phyloP scores from a whole-genome alignment of 805 yeast species.

The Saccharomyces paradoxus region DNA sequence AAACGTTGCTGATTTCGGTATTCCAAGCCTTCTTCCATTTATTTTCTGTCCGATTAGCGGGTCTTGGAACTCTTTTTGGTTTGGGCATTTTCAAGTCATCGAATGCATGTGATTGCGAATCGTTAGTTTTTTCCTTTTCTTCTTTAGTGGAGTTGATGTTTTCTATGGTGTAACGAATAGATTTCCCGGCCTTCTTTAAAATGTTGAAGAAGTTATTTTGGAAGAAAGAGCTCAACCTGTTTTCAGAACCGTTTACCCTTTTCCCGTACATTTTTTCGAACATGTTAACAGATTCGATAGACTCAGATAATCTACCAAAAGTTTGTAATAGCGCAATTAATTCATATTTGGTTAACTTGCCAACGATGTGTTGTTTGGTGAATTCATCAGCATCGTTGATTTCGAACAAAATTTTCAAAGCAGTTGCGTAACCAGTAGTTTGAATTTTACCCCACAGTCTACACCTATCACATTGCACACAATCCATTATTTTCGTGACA shows the following conservation, averaged over 20 bases:
- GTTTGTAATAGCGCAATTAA: conserved; percentile 87
- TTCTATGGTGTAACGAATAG: conserved; percentile 4
- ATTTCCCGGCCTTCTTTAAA: conserved; percentile 23
- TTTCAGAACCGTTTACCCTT: conserved; percentile 16
- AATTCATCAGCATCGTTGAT: conserved; percentile 39
- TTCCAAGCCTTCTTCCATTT: conserved; percentile 39
- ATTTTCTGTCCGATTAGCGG: conserved; percentile 4
- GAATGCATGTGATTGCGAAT: conserved; percentile 9
- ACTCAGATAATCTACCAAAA: conserved; percentile 82
- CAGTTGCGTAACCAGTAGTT: conserved; percentile 96
- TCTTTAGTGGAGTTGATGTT: neutral
- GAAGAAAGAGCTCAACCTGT: conserved; percentile 20
- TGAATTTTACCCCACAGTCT: conserved; percentile 97
- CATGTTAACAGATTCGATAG: conserved; percentile 62
- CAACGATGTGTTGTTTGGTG: conserved; percentile 41
- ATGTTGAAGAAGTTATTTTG: conserved; percentile 27
- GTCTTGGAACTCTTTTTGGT: conserved; percentile 2
- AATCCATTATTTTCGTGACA: conserved; percentile 90
- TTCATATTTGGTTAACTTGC: conserved; percentile 67
- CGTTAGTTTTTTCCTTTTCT: neutral
- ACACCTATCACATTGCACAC: conserved; percentile 97
- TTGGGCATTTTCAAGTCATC: conserved; percentile 24
- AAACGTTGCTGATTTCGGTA: conserved; percentile 44
- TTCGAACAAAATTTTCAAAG: conserved; percentile 83
- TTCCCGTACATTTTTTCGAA: conserved; percentile 52